Percentiles rank a stretch among this genome's conserved stretches.
These are phyloP conservation scores for Rubia yunnanensis DNA, from an alignment of 257 asterid species.

Conservation along the genomic window DNA sequence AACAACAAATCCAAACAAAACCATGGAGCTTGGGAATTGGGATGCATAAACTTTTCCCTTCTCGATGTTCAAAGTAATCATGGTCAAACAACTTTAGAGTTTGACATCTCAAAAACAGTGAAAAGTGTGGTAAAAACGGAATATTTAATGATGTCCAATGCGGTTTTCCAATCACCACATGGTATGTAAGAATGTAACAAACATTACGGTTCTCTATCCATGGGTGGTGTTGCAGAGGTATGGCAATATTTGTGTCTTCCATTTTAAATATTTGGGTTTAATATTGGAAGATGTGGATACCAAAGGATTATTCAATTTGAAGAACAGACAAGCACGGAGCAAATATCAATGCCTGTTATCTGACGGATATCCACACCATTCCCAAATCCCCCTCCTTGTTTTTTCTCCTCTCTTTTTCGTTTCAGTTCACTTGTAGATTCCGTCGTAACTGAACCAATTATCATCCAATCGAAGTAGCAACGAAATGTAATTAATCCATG, in stretches of 20 bases:
- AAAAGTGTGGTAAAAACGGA: neutral
- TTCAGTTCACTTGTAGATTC: neutral
- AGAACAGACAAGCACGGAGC: neutral
- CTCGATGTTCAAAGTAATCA: constrained; percentile 14
- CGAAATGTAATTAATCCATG: neutral
- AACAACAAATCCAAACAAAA: constrained; percentile 28
- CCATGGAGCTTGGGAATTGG: constrained; percentile 41
- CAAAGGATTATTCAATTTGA: neutral
- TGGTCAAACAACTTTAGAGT: constrained; percentile 18
- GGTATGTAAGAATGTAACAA: neutral
- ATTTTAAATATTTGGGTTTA: neutral
- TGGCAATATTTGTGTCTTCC: neutral
- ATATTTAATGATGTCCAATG: neutral
- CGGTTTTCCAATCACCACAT: constrained; percentile 7
- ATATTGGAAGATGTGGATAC: neutral
- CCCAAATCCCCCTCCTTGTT: neutral
- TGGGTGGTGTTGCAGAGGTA: constrained; percentile 23
- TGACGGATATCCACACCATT: neutral
- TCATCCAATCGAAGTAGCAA: neutral
- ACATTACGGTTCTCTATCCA: constrained; percentile 20
- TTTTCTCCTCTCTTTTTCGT: neutral
- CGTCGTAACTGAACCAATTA: neutral
- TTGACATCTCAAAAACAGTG: constrained; percentile 29
- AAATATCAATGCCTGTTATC: neutral
- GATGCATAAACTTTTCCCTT: constrained; percentile 16